Conservation (phyloP, 1,139 yeast species). For the Petasospora fabianii region DNA sequence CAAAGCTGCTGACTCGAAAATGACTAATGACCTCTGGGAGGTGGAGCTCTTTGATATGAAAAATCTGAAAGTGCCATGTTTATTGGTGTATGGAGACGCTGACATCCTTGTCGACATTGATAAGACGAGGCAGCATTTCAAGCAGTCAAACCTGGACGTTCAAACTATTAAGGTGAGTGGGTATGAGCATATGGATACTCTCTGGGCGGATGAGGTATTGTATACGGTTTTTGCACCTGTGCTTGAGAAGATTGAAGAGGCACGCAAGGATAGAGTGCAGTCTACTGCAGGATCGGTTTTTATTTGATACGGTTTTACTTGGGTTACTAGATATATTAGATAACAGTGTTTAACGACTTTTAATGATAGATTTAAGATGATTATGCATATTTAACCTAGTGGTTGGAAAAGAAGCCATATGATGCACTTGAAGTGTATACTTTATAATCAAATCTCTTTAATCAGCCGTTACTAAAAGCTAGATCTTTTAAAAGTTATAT, state of each 20-base stretch:
- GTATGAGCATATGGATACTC: constrained; percentile 81
- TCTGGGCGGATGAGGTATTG: constrained; percentile 74
- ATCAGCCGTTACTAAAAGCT: no score
- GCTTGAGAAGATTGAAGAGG: constrained; percentile 17
- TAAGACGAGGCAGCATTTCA: constrained; percentile 28
- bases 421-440: no score
- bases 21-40: constrained; percentile 16
- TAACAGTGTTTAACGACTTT: no score
- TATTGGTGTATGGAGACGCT: constrained; percentile 65
- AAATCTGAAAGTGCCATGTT: constrained; percentile 47
- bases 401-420: no score
- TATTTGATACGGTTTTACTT: no score
- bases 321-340: no score
- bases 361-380: no score
- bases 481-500: no score
- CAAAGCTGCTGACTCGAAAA: constrained; percentile 32
- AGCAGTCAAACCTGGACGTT: constrained; percentile 22
- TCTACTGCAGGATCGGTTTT: neutral
- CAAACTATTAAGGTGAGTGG: constrained; percentile 30
- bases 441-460: no score
- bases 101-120: constrained; percentile 83
- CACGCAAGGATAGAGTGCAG: neutral
- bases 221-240: constrained; percentile 38
- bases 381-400: no score
- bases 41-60: constrained; percentile 2